A percentile compares a stretch with the other conserved stretches of the same genome.
phyloP scores from a whole-genome alignment of 257 asterid species.

The Sherardia arvensis region DNA sequence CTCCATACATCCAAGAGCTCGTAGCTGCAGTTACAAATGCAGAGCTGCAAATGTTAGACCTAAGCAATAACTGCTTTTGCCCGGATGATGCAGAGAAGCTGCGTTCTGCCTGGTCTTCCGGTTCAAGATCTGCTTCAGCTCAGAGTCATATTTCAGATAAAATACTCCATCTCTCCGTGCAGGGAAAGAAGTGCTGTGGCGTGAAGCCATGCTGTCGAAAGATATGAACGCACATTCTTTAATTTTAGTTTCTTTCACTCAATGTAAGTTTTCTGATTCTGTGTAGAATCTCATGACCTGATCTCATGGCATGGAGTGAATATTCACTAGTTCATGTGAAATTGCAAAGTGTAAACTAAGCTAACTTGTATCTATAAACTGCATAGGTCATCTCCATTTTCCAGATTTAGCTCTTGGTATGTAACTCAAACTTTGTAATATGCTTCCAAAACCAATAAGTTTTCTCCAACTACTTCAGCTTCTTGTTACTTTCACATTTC shows the following conservation, averaged over 20 bases:
- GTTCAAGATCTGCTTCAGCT: conserved; percentile 41
- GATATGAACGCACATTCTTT: conserved; percentile 19
- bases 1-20: conserved; percentile 34
- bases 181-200: conserved; percentile 56
- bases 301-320: background rate
- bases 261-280: background rate
- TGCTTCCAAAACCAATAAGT: background rate
- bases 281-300: background rate
- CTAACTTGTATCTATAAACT: no score
- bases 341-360: background rate
- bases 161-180: conserved; percentile 50
- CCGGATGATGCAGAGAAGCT: conserved; percentile 27
- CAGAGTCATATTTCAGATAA: conserved; percentile 40
- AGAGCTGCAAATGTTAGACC: conserved; percentile 45
- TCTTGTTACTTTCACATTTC: background rate
- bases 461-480: background rate
- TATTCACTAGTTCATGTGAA: background rate
- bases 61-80: conserved; percentile 58
- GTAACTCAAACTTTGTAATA: background rate
- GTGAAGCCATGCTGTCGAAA: conserved; percentile 62
- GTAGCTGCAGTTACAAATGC: conserved; percentile 32
- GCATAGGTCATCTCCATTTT: background rate
- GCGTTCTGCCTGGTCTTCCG: conserved; percentile 51
- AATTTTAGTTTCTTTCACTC: no score
- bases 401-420: background rate